Evolutionary conservation across 495 filamentous ascomycete species (phyloP).

Genomic region (Trichoderma parareesei): DNA sequence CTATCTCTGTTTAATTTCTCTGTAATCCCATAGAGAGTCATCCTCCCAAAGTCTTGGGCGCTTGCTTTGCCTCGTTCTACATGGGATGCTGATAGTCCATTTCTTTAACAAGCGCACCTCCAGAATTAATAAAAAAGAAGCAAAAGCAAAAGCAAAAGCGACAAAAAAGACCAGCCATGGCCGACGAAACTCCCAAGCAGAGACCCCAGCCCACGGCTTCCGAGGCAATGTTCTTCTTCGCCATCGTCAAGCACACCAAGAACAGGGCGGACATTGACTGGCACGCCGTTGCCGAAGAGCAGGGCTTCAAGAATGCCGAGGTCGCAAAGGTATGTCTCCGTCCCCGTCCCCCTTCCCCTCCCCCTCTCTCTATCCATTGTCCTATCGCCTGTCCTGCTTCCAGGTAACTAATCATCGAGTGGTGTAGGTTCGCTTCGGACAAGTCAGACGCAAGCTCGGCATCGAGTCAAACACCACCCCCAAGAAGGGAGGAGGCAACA

Average conservation of each 20-base stretch:
- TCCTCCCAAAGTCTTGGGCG: too few relatives aligned
- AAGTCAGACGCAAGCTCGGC: conserved; percentile 23
- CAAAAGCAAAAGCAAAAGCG: not conserved
- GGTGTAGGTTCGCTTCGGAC: conserved; percentile 23
- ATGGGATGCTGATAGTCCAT: too few relatives aligned
- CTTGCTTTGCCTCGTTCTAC: too few relatives aligned
- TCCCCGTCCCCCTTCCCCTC: not conserved
- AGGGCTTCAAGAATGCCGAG: conserved; percentile 14
- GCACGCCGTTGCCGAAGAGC: conserved; percentile 10
- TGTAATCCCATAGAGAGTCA: too few relatives aligned
- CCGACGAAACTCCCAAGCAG: conserved; percentile 14
- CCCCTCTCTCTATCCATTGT: not conserved
- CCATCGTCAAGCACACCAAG: conserved; percentile 15
- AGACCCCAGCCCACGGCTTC: conserved; percentile 14
- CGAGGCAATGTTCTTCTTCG: conserved; percentile 17
- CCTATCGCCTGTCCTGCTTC: not conserved
- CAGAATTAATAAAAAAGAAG: too few relatives aligned
- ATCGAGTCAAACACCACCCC: conserved; percentile 11
- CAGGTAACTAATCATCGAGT: not conserved
- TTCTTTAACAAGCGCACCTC: too few relatives aligned
- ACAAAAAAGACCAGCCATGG: conserved; percentile 16
- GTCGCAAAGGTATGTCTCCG: conserved; percentile 16
- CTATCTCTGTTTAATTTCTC: too few relatives aligned
- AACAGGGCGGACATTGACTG: conserved; percentile 16
- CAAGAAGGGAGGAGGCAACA: not conserved